Percentiles rank a stretch among this genome's conserved stretches.
These are phyloP conservation scores for Akanthomyces muscarius DNA, from an alignment of 2,329 filamentous ascomycete genomes.

Conservation along the genomic window DNA sequence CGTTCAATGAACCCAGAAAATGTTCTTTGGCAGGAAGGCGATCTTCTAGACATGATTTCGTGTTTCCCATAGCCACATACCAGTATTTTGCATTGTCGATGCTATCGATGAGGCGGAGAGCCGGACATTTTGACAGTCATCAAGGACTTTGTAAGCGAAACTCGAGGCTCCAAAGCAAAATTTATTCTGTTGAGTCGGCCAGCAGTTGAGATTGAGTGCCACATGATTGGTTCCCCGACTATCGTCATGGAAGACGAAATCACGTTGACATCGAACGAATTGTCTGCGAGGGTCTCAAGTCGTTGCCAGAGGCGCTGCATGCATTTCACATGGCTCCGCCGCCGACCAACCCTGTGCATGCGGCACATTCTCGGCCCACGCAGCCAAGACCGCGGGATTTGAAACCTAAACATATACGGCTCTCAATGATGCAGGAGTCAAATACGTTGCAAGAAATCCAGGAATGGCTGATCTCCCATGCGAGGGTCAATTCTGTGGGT, in stretches of 20 bases:
- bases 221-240: background rate
- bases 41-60: background rate
- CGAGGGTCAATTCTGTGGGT: conserved; percentile 16
- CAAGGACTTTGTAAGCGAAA: background rate
- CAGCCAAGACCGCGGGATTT: no score
- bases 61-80: background rate
- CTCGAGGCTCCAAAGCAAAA: background rate
- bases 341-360: background rate
- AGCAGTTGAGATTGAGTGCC: background rate
- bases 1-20: background rate
- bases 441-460: background rate
- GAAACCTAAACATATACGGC: no score
- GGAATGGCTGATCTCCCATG: background rate
- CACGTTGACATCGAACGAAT: background rate
- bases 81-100: background rate
- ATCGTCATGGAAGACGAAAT: background rate
- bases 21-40: background rate
- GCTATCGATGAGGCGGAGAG: background rate
- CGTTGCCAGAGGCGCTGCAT: background rate
- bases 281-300: background rate
- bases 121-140: background rate
- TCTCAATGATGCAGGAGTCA: background rate
- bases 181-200: background rate
- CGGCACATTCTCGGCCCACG: no score
- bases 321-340: background rate